These are phyloP conservation scores for Bidens hawaiensis DNA, from an alignment of 140 eudicot species.

Conservation along the genomic window DNA sequence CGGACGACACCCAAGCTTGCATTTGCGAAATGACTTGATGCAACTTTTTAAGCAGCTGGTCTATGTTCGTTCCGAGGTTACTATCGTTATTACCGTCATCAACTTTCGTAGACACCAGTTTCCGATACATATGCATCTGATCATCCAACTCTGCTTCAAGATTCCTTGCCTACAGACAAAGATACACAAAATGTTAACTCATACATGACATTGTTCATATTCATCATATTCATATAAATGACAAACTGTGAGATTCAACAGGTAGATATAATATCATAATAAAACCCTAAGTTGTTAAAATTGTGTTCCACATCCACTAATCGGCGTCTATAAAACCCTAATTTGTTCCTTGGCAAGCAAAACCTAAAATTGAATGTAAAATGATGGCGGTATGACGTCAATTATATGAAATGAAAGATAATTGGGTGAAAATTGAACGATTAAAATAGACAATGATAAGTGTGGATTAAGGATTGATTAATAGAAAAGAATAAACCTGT, in stretches of 20 bases:
- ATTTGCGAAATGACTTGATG: conserved; percentile 85
- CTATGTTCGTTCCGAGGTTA: conserved; percentile 71
- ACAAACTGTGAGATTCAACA: background rate
- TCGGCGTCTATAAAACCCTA: conserved; percentile 22
- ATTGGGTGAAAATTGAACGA: background rate
- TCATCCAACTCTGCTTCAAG: conserved; percentile 98
- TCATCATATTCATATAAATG: too few species aligned
- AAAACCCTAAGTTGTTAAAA: background rate
- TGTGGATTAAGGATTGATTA: background rate
- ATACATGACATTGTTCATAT: too few species aligned
- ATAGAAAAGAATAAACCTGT: conserved; percentile 40
- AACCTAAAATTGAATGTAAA: background rate
- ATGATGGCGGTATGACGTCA: background rate
- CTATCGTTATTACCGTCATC: conserved; percentile 57
- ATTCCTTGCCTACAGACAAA: conserved; percentile 74
- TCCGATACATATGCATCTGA: conserved; percentile 90
- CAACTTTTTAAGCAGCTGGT: conserved; percentile 70
- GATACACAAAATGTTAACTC: too few species aligned
- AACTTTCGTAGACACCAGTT: conserved; percentile 62
- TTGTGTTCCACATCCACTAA: background rate
- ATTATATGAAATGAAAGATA: background rate
- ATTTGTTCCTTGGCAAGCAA: background rate
- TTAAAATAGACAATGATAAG: background rate
- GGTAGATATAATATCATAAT: background rate
- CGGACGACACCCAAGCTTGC: conserved; percentile 99